A percentile compares a stretch with the other conserved stretches of the same genome.
These are phyloP conservation scores for Brachypodium distachyon DNA, from an alignment of 202 grass and related monocot species.

Conservation along the genomic window DNA sequence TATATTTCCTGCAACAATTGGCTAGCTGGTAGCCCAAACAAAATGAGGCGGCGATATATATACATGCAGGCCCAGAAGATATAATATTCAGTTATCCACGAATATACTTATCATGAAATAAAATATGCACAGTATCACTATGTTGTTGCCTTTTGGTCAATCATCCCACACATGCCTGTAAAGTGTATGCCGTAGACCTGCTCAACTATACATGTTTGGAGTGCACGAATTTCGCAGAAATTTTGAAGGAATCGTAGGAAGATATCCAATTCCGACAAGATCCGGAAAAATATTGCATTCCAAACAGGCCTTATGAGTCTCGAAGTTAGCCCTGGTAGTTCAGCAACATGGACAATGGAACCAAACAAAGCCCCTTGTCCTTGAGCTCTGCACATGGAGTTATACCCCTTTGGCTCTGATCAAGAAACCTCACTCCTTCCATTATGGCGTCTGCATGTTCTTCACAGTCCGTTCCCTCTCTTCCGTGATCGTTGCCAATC, in stretches of 20 bases:
- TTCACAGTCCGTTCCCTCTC: constrained; percentile 19
- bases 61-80: not conserved
- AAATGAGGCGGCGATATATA: not conserved
- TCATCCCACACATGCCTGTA: constrained; percentile 27
- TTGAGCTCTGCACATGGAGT: constrained; percentile 63
- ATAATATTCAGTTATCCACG: constrained; percentile 26
- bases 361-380: constrained; percentile 76
- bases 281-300: not conserved
- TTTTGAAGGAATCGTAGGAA: not conserved
- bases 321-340: constrained; percentile 30
- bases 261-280: not conserved
- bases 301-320: not conserved
- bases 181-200: constrained; percentile 19
- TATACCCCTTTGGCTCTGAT: constrained; percentile 38
- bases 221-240: not conserved
- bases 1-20: not conserved
- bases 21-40: not conserved
- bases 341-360: constrained; percentile 64
- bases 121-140: constrained; percentile 27
- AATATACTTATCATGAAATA: not conserved
- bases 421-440: constrained; percentile 27
- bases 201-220: constrained; percentile 10
- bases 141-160: constrained; percentile 10
- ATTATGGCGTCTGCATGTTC: not conserved
- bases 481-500: constrained; percentile 17